Evolutionary conservation across 2,329 filamentous ascomycete genomes (phyloP), one percentile per base, ranked within the genome.

Genomic region (Exophiala sp.): DNA sequence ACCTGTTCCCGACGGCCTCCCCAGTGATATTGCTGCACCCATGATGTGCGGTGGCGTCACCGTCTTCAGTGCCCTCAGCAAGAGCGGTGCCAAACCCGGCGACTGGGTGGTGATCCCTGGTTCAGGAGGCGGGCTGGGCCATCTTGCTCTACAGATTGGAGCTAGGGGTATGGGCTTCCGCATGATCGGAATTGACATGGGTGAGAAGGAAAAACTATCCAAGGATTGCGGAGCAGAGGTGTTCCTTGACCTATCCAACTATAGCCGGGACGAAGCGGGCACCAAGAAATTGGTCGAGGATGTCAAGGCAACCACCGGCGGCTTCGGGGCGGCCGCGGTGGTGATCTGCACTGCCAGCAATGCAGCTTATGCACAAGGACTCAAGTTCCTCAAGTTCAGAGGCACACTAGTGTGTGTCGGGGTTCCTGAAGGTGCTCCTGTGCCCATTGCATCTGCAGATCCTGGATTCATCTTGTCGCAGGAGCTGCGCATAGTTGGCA

Each of bases 131-230:
- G 81, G 81, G 2, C 68, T 84, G n/a, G 81, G 82, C 27, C 80
- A 84, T 67, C 65, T 84, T 8, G 80, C 77, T 1, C 71, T 74
- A n/a, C 80, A 85, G 59, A 75, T 83, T 46, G 78, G 77, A 6
- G 68, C 71, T 27, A 65, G 68, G n/a, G 82, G 75, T 2, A 81
- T 85, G 71, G 80, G 78, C 9, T 70, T 80, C 55, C 74, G 82
- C 38, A 79, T 84, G 29, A 80, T 85, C 50, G 82, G 80, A 21
- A 75, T 86, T 62, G 83, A 86, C 62, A 73, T 79, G 57, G 77
- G 75, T 39, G 76, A 72, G 59, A 86, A 86, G 64, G 76, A 78
- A 58, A 59, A 75, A 10, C 62, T 85, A 1, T 74, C 78, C 8
- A 73, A 74, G 41, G 71, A 76, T 0, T 80, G 73, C n/a, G 82